Conservation (phyloP, 163 green algal species). For the Chlamydomonas reinhardtii region DNA sequence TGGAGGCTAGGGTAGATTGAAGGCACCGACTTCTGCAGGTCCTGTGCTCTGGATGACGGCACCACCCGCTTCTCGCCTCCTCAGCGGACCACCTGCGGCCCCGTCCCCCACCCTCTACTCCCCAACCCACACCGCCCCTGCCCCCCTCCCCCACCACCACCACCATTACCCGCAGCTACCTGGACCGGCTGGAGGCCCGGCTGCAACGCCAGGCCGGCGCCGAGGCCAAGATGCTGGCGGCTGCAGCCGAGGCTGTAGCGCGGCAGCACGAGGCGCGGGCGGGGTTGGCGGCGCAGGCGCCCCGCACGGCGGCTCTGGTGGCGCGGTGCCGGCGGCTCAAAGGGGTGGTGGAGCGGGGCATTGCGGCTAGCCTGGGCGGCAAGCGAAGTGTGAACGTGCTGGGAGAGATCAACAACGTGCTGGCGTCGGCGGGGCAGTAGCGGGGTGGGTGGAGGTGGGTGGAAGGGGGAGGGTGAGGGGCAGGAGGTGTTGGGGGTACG, state of each 20-base stretch:
- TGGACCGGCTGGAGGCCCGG: constrained; percentile 63
- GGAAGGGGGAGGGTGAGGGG: too few relatives aligned
- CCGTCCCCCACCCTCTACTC: too few relatives aligned
- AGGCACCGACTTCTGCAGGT: too few relatives aligned
- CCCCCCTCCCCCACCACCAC: not conserved
- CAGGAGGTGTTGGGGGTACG: too few relatives aligned
- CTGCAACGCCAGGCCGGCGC: constrained; percentile 73
- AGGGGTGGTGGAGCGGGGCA: constrained; percentile 58
- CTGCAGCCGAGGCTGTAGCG: constrained; percentile 64
- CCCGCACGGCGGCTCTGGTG: constrained; percentile 65
- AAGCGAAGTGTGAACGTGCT: constrained; percentile 74
- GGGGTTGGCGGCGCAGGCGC: constrained; percentile 61
- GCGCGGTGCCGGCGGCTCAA: constrained; percentile 68
- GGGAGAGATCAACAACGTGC: constrained; percentile 78
- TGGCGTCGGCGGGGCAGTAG: not conserved
- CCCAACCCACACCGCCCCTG: not conserved
- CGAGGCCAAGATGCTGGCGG: constrained; percentile 72
- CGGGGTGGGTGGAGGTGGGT: too few relatives aligned
- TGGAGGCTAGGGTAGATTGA: too few relatives aligned
- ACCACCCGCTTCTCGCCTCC: too few relatives aligned
- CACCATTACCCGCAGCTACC: constrained; percentile 53
- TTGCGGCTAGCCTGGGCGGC: constrained; percentile 67
- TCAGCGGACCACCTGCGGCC: too few relatives aligned
- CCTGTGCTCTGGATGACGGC: too few relatives aligned
- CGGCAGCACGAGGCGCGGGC: constrained; percentile 63